Conservation (phyloP, 768 basidiomycete genomes). For the Pisolithus marmoratus region DNA sequence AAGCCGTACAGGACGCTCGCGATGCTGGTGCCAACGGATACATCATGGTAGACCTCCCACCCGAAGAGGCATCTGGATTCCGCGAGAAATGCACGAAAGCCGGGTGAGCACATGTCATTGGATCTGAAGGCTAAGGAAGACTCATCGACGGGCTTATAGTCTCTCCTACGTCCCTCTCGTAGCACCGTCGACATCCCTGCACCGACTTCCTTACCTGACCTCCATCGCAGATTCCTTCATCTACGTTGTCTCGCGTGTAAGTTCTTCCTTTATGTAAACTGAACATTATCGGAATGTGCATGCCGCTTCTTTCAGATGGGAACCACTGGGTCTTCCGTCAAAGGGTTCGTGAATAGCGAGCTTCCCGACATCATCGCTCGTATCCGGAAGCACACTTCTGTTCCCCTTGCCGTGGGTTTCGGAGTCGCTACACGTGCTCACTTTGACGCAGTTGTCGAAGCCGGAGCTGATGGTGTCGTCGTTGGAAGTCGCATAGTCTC, state of each 20-base stretch:
- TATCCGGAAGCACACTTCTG: conserved; percentile 69
- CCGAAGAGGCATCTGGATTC: conserved; percentile 91
- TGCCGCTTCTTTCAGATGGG: conserved; percentile 69
- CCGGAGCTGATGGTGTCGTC: conserved; percentile 95
- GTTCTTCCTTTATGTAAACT: conserved; percentile 3
- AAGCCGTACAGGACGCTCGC: conserved; percentile 82
- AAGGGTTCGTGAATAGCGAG: conserved; percentile 61
- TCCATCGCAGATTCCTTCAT: conserved; percentile 97
- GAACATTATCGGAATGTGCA: too few relatives aligned
- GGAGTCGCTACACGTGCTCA: conserved; percentile 89
- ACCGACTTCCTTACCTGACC: conserved; percentile 85
- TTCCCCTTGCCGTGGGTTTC: conserved; percentile 94
- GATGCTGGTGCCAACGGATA: conserved; percentile 95
- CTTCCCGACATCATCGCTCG: conserved; percentile 82
- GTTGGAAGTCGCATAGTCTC: conserved; percentile 83
- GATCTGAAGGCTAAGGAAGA: background rate
- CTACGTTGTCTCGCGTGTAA: conserved; percentile 94
- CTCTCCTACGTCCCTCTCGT: conserved; percentile 94
- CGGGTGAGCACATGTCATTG: conserved; percentile 47
- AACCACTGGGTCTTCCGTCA: conserved; percentile 87
- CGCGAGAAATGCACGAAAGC: conserved; percentile 78
- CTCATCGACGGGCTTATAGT: conserved; percentile 33
- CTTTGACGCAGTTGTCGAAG: conserved; percentile 76
- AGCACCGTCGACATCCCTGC: conserved; percentile 85
- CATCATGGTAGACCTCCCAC: conserved; percentile 96